Conservation (phyloP, 495 filamentous ascomycete genomes). For the Penicillium goetzii region DNA sequence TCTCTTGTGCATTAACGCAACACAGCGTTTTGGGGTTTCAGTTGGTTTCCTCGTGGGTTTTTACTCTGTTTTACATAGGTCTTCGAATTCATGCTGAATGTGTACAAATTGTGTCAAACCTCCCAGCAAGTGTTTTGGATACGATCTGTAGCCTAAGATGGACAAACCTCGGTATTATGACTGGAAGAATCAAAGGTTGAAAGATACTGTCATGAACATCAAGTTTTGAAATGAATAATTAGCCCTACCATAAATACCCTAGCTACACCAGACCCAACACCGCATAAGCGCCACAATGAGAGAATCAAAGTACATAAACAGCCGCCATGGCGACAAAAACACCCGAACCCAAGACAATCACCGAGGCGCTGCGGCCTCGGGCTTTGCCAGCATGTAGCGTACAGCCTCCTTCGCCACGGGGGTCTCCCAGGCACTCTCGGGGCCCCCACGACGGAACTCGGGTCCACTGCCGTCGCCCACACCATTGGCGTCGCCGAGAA, state of each 20-base stretch:
- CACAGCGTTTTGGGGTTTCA: neutral
- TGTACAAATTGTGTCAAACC: neutral
- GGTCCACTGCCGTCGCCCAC: slow-evolving; percentile 63
- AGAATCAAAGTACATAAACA: slow-evolving; percentile 24
- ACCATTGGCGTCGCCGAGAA: slow-evolving; percentile 80
- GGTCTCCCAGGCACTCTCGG: slow-evolving; percentile 58
- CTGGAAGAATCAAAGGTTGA: neutral
- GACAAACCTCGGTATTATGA: neutral
- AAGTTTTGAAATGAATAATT: slow-evolving; percentile 27
- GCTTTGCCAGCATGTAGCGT: slow-evolving; percentile 53
- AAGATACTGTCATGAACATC: slow-evolving; percentile 17
- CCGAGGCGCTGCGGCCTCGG: slow-evolving; percentile 41
- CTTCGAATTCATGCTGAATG: neutral
- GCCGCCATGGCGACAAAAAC: slow-evolving; percentile 12
- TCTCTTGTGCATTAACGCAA: neutral
- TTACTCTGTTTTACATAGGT: slow-evolving; percentile 3
- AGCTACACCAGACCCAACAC: slow-evolving; percentile 42
- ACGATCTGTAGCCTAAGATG: neutral
- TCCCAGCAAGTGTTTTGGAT: neutral
- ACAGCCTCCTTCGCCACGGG: slow-evolving; percentile 51
- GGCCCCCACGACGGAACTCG: slow-evolving; percentile 62
- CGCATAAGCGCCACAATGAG: slow-evolving; percentile 39
- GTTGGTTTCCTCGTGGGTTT: neutral
- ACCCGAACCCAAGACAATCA: slow-evolving; percentile 9
- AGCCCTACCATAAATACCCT: slow-evolving; percentile 28